Evolutionary conservation across 192 early-diverging fungal species (phyloP), one percentile per base, ranked within the genome.

Genomic region (Polychytrium aggregatum): DNA sequence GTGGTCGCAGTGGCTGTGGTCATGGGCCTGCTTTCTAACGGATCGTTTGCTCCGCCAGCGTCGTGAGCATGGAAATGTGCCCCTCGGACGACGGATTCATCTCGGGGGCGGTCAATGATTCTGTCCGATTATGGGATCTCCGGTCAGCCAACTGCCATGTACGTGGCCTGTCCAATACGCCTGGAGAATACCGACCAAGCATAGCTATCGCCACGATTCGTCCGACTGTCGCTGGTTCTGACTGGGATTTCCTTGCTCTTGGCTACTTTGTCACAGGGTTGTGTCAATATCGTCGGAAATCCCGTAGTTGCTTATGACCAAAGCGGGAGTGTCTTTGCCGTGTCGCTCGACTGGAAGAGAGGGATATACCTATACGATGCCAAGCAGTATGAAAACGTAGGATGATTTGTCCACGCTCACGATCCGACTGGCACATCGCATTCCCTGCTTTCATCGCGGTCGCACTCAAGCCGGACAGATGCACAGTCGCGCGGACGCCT

Each of bases 91-190:
- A 93, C 53, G 55, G 56, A 17, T 85, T 91, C 40, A 26, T 91
- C 29, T 93, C 95, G n/a, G 78, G 84, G 8, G 79, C 83, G 1
- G 20, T 79, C 11, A 87, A 92, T 53, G 83, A 81, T 2, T 70
- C 78, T 2, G 78, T 96, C 5, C 56, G 86, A 37, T 43, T 98
- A 30, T 98, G 92, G 92, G 92, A 94, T 60, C 61, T 92, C 24
- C 53, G 75, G 41, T 59, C 65, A 16, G 62, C 65, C 17, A 65
- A 63, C n/a, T 79, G 72, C 48, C 77, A 82, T 41, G 79, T 73
- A 54, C 44, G 56, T 27, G 35, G 22, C 6, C 22, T 33, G 26
- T 51, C 31, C 33, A 55, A 21, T n/a, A n/a, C n/a, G n/a, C n/a
- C n/a, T n/a, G 17, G 17, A 18, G 13, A 51, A 52, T 20, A 30